Base-by-base conservation (phyloP, 2,329 filamentous ascomycete genomes). In the Verticillium zaregamsianum region DNA sequence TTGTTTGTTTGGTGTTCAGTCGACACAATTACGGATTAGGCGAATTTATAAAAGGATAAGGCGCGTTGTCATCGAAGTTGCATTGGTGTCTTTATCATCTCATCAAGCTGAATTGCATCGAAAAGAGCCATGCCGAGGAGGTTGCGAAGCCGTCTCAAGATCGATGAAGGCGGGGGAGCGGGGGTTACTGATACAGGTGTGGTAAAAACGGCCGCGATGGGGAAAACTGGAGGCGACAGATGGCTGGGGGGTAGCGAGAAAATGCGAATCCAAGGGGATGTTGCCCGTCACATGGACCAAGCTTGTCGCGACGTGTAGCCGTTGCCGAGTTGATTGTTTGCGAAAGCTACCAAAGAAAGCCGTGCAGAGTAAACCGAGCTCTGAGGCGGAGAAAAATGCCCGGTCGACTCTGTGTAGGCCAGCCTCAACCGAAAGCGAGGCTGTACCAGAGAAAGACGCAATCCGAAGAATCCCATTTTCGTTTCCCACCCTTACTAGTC, bases 181-280 rank as follows among this genome's bases (percentile, higher is more conserved):
- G 64, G 52, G 62, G 49, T 64, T 65, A 66, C 62, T 65, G 65
- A 64, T 66, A 66, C 65, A 66, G 65, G 45, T 52, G 45, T 59
- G 64, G 61, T 57, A 61, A 57, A 63, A 49, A 54, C 54, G 45
- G 59, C 62, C 64, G 64, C 62, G 63, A 64, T 54, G 58, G 39
- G 56, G 59, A 61, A 59, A 57, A 61, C 58, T 57, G 59, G 37
- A 59, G 60, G 58, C 55, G 58, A 58, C 56, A 62, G 57, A 62
- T 60, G 33, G 57, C 33, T 33, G 62, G 63, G 60, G 28, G 59
- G 62, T 65, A 65, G 64, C 59, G 63, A 64, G 57, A 60, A 52
- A 52, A 8, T 52, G 45, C 45, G 45, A 52, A 52, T 52, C 45
- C 45, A 52, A 23, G 45, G 45, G 45, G 45, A 8, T 23, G 9